Percentiles rank a stretch among this genome's conserved stretches.
Conservation (phyloP, 164 flowering plant genomes). For the Taxillus chinensis region DNA sequence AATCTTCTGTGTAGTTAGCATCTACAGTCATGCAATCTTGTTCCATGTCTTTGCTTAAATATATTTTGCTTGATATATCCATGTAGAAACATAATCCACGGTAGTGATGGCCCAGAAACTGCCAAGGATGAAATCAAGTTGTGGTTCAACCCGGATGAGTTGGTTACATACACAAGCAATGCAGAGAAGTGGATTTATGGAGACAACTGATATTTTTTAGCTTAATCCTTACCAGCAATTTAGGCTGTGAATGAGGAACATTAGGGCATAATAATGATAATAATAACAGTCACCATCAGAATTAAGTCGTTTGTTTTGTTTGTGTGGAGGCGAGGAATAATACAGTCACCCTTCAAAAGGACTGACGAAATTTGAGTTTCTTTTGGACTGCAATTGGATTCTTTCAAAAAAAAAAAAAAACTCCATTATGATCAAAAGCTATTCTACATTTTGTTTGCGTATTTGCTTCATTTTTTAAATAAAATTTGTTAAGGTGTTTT, state of each 20-base stretch:
- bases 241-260: conserved; percentile 6
- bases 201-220: conserved; percentile 27
- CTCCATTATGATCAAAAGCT: no score
- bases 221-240: conserved; percentile 2
- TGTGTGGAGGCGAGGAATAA: conserved; percentile 7
- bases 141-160: conserved; percentile 89
- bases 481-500: no score
- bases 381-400: no score
- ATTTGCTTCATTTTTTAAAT: no score
- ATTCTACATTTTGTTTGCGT: no score
- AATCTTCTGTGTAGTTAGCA: background rate
- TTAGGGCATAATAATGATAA: conserved; percentile 8
- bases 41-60: background rate
- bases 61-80: background rate
- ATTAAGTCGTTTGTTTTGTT: background rate
- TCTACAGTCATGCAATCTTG: no score
- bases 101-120: conserved; percentile 95
- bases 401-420: no score
- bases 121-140: conserved; percentile 81
- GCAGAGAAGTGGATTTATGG: conserved; percentile 93
- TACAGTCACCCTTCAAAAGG: background rate
- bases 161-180: conserved; percentile 66
- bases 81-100: conserved; percentile 85
- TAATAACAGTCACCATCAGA: conserved; percentile 4
- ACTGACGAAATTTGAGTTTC: no score